Conservation (phyloP, 2,329 filamentous ascomycete genomes). For the Boeremia exigua region DNA sequence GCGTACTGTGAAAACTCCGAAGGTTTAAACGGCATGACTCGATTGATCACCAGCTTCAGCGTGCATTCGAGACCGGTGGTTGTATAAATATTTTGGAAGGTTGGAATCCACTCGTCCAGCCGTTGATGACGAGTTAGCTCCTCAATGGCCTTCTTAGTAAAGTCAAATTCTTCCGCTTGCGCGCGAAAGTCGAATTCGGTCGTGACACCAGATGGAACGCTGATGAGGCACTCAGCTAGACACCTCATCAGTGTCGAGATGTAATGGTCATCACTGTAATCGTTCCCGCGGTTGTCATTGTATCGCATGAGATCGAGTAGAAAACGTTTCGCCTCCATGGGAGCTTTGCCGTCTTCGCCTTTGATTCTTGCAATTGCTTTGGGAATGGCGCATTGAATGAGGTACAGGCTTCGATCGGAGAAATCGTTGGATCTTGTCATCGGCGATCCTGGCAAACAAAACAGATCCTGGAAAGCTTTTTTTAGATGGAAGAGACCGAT, state of each 20-base stretch:
- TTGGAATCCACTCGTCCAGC: constrained; percentile 71
- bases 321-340: constrained; percentile 78
- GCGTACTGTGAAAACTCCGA: constrained; percentile 68
- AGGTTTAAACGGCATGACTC: constrained; percentile 59
- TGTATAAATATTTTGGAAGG: constrained; percentile 69
- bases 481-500: constrained; percentile 84
- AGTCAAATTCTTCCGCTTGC: constrained; percentile 58
- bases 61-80: constrained; percentile 67
- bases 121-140: constrained; percentile 69
- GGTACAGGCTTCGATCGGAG: constrained; percentile 81
- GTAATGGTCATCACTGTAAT: constrained; percentile 88
- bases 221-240: constrained; percentile 61
- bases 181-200: constrained; percentile 55
- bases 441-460: constrained; percentile 77
- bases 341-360: constrained; percentile 76
- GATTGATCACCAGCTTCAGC: constrained; percentile 60
- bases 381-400: constrained; percentile 83
- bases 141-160: constrained; percentile 63
- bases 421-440: constrained; percentile 93
- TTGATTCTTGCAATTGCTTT: constrained; percentile 80
- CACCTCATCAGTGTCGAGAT: constrained; percentile 78
- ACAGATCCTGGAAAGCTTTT: constrained; percentile 85
- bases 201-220: constrained; percentile 20
- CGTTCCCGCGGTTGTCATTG: constrained; percentile 93
- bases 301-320: constrained; percentile 87